These are phyloP conservation scores for Blastobotrys robertii DNA, from an alignment of 805 yeast species.

Conservation along the genomic window DNA sequence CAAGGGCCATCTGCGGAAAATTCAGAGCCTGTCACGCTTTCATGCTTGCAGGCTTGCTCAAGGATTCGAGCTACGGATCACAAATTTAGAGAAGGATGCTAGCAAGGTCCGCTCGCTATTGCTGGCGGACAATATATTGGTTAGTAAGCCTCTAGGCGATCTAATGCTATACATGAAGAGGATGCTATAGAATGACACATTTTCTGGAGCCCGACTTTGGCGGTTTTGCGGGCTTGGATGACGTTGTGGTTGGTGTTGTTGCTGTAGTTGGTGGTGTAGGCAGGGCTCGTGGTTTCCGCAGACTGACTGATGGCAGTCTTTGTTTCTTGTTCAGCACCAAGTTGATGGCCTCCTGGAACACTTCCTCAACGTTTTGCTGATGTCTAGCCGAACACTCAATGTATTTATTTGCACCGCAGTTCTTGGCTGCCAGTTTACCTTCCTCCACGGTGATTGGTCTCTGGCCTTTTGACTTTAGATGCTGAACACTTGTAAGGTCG, in stretches of 20 bases:
- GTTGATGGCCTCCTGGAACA: conserved; percentile 53
- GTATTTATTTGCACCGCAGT: conserved; percentile 61
- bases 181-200: conserved; percentile 2
- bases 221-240: neutral
- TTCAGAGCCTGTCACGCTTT: too few species aligned
- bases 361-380: conserved; percentile 53
- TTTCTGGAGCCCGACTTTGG: neutral
- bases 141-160: neutral
- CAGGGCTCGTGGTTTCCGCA: neutral
- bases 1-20: too few species aligned
- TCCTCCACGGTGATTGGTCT: conserved; percentile 27
- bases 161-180: neutral
- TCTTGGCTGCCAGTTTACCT: conserved; percentile 45
- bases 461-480: conserved; percentile 20
- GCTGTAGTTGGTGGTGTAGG: neutral
- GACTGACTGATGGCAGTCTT: neutral
- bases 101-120: too few species aligned
- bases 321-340: conserved; percentile 19
- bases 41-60: too few species aligned
- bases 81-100: too few species aligned
- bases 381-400: conserved; percentile 71
- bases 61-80: too few species aligned
- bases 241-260: neutral
- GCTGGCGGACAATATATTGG: too few species aligned
- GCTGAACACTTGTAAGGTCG: conserved; percentile 15